A percentile compares a stretch with the other conserved stretches of the same genome.
Evolutionary conservation across 257 asterid species (phyloP).

Genomic region (Solanum dulcamara): DNA sequence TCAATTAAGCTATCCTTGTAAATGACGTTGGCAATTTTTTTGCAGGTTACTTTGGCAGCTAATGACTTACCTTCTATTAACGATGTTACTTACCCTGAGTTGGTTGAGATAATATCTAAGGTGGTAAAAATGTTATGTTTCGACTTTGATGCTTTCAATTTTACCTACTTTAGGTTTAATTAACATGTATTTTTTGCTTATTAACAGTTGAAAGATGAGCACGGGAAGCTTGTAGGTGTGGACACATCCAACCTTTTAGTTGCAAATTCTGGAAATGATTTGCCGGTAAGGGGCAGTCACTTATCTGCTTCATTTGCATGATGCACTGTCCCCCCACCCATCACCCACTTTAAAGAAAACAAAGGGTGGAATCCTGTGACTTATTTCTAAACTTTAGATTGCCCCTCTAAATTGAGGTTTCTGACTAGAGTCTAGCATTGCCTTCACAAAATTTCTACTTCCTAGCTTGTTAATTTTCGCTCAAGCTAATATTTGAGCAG

Average conservation of each 20-base stretch:
- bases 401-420: not conserved
- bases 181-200: slow-evolving; percentile 7
- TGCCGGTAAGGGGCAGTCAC: slow-evolving; percentile 58
- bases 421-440: not conserved
- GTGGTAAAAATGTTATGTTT: slow-evolving; percentile 22
- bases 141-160: not conserved
- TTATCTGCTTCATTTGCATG: not conserved
- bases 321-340: not conserved
- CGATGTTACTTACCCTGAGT: slow-evolving; percentile 72
- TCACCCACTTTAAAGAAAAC: not conserved
- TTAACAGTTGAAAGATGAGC: slow-evolving; percentile 73
- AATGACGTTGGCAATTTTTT: not conserved
- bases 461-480: not conserved
- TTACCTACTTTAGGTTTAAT: slow-evolving; percentile 6
- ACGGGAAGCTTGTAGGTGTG: slow-evolving; percentile 72
- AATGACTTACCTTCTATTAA: slow-evolving; percentile 92
- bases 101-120: slow-evolving; percentile 68
- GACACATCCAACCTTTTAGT: slow-evolving; percentile 73
- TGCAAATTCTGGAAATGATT: slow-evolving; percentile 88
- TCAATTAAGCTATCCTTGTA: not conserved
- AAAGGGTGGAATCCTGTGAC: not conserved
- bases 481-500: not conserved
- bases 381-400: not conserved
- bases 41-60: slow-evolving; percentile 88
- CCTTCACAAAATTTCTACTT: not conserved